Percentiles rank a stretch among this genome's conserved stretches.
phyloP scores from a whole-genome alignment of 2,329 filamentous ascomycete species.

The Fusarium temperatum region DNA sequence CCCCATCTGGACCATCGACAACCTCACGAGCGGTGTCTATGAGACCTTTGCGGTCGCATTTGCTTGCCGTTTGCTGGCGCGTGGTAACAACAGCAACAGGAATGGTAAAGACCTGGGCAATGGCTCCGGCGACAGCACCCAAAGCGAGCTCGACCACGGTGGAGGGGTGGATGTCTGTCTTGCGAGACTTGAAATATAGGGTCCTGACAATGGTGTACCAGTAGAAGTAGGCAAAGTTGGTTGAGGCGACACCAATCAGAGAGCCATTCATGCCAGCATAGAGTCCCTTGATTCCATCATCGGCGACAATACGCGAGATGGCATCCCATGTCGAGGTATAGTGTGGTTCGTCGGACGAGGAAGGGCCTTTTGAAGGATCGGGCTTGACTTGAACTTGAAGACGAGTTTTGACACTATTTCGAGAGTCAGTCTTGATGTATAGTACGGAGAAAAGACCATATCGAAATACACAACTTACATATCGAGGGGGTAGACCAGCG shows the following conservation, averaged over 20 bases:
- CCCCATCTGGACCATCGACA: conserved; percentile 87
- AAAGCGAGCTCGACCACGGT: conserved; percentile 85
- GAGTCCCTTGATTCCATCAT: conserved; percentile 82
- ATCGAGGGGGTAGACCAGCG: conserved; percentile 93
- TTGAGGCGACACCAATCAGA: conserved; percentile 91
- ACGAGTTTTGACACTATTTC: conserved; percentile 86
- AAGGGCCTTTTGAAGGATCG: conserved; percentile 64
- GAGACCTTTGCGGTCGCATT: conserved; percentile 84
- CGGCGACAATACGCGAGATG: conserved; percentile 81
- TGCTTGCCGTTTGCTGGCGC: conserved; percentile 91
- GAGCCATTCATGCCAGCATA: conserved; percentile 91
- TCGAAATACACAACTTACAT: conserved; percentile 70
- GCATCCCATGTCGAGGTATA: conserved; percentile 92
- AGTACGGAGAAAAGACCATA: not conserved
- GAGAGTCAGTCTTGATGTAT: not conserved
- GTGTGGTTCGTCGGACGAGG: conserved; percentile 63
- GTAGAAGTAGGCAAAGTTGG: conserved; percentile 99
- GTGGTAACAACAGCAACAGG: conserved; percentile 96
- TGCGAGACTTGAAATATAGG: conserved; percentile 74
- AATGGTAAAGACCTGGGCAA: conserved; percentile 96
- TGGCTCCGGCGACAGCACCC: conserved; percentile 85
- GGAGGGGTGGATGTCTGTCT: conserved; percentile 66
- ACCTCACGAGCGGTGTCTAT: conserved; percentile 90
- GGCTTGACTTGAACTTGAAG: conserved; percentile 86
- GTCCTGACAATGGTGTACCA: conserved; percentile 93